phyloP scores from a whole-genome alignment of 805 yeast genomes.

The Starmerella tilneyi region DNA sequence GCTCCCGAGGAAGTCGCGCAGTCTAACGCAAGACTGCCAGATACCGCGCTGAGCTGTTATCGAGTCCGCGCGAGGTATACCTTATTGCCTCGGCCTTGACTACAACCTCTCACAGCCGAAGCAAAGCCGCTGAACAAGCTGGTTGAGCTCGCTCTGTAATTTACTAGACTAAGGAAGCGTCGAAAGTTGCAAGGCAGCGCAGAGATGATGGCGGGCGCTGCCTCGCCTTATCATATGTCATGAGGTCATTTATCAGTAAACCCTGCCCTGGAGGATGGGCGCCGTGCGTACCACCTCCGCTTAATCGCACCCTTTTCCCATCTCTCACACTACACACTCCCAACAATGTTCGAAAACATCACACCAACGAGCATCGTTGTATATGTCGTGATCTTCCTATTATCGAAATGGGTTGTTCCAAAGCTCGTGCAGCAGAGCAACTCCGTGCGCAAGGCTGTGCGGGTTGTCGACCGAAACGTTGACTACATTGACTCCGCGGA shows the following conservation, averaged over 20 bases:
- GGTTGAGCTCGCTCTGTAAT: too few species aligned
- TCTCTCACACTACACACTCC: neutral
- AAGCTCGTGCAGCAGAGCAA: slow-evolving; percentile 4
- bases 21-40: too few species aligned
- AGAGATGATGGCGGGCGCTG: neutral
- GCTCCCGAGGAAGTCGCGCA: too few species aligned
- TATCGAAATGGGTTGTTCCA: slow-evolving; percentile 13
- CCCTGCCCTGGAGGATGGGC: neutral
- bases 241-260: slow-evolving; percentile 4
- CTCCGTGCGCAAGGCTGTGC: slow-evolving; percentile 13
- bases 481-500: slow-evolving; percentile 16
- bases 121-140: too few species aligned
- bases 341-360: slow-evolving; percentile 18
- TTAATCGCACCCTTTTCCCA: too few species aligned
- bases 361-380: slow-evolving; percentile 9
- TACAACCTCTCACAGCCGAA: too few species aligned
- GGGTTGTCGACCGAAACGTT: slow-evolving; percentile 14
- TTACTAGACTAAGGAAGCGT: too few species aligned
- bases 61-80: too few species aligned
- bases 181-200: too few species aligned
- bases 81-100: too few species aligned
- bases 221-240: slow-evolving; percentile 5
- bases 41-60: too few species aligned
- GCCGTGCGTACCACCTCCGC: neutral
- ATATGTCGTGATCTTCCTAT: slow-evolving; percentile 8